phyloP scores from a whole-genome alignment of 306 rosid species.

The Lithocarpus polystachyus region DNA sequence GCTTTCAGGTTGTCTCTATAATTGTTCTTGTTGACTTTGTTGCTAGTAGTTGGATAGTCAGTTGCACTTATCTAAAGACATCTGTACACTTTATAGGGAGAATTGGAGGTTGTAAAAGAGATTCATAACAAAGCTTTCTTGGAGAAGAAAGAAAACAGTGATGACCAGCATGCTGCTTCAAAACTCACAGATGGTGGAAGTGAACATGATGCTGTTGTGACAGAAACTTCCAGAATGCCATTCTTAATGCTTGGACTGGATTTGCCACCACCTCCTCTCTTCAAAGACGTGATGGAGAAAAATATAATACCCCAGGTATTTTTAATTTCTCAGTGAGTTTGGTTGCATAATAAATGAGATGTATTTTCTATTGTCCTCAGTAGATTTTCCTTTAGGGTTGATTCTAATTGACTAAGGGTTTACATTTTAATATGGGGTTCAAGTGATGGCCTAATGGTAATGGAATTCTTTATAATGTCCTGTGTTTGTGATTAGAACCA shows the following conservation, averaged over 20 bases:
- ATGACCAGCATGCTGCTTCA: constrained; percentile 30
- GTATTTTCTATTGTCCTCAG: not conserved
- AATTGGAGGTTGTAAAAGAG: constrained; percentile 92
- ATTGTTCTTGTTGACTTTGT: constrained; percentile 8
- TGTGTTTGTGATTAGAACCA: too few relatives aligned
- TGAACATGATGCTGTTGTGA: constrained; percentile 33
- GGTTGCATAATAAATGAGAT: not conserved
- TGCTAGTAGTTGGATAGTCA: constrained; percentile 18
- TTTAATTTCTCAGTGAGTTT: constrained; percentile 3
- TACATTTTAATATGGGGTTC: too few relatives aligned
- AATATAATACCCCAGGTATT: constrained; percentile 95
- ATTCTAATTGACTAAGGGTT: not conserved
- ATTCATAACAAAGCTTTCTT: constrained; percentile 53
- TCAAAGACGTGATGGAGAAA: constrained; percentile 98
- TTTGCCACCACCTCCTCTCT: constrained; percentile 97
- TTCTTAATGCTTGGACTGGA: constrained; percentile 97
- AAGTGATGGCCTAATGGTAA: too few relatives aligned
- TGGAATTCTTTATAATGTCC: too few relatives aligned
- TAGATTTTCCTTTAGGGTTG: not conserved
- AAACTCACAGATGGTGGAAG: constrained; percentile 47
- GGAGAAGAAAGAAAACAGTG: constrained; percentile 60
- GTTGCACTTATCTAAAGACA: constrained; percentile 2
- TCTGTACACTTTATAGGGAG: constrained; percentile 56
- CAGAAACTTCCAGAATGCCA: constrained; percentile 78
- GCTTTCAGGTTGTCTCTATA: constrained; percentile 71